Evolutionary conservation across 108 stramenopile genomes (phyloP).

Genomic region (Hondaea fermentalgiana): DNA sequence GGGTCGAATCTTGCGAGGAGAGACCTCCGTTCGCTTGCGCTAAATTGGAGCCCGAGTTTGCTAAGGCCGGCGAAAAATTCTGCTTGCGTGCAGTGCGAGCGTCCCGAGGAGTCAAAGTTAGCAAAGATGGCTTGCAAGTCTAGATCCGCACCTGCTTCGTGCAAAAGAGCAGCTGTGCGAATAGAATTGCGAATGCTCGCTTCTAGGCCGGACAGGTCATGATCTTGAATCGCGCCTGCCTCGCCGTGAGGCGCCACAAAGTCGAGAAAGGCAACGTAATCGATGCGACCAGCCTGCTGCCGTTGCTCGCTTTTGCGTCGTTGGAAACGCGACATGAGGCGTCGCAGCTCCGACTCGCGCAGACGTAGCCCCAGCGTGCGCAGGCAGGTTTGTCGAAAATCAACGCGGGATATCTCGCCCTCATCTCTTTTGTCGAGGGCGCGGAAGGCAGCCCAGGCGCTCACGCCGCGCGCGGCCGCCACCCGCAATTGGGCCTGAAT

Average conservation of each 20-base stretch:
- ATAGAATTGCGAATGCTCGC: not conserved
- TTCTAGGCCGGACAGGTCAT: not conserved
- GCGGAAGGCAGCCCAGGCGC: not conserved
- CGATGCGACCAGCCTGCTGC: not conserved
- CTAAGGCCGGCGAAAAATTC: not conserved
- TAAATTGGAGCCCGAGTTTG: not conserved
- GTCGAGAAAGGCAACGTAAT: slow-evolving; percentile 13
- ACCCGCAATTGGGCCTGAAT: not conserved
- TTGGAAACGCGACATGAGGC: not conserved
- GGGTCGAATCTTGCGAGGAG: not conserved
- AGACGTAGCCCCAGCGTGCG: not conserved
- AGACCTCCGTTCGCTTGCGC: not conserved
- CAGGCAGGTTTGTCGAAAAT: not conserved
- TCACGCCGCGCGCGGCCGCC: not conserved
- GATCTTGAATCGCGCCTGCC: not conserved
- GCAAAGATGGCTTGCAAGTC: not conserved
- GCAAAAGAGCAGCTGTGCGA: not conserved
- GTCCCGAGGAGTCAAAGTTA: not conserved
- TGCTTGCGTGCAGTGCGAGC: not conserved
- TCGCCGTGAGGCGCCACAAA: not conserved
- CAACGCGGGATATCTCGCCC: not conserved
- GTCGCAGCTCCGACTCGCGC: not conserved
- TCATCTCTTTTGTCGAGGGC: not conserved
- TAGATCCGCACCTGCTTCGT: not conserved
- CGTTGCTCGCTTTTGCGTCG: not conserved